Percentiles rank a stretch among this genome's conserved stretches.
phyloP scores from a whole-genome alignment of 441 rosid genomes.

The Aquilaria agallochum region DNA sequence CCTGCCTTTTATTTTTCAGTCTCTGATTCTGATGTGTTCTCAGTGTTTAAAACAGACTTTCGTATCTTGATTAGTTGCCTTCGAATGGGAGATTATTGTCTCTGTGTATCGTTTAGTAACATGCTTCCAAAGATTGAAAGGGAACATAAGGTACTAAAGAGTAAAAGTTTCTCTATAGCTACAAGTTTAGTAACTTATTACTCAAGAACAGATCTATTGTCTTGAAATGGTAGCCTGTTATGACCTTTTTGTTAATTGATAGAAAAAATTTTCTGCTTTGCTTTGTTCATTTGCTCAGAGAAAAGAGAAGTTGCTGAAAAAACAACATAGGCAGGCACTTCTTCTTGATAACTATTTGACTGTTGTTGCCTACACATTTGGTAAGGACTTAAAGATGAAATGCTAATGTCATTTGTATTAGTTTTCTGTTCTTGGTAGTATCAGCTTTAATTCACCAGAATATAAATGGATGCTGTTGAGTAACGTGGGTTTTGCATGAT shows the following conservation, averaged over 20 bases:
- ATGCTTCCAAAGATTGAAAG: conserved; percentile 97
- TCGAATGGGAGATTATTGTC: too few relatives aligned
- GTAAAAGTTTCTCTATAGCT: conserved; percentile 9
- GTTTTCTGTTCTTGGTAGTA: background rate
- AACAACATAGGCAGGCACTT: conserved; percentile 95
- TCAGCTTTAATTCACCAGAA: too few relatives aligned
- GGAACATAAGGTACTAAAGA: conserved; percentile 81
- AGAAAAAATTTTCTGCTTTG: conserved; percentile 7
- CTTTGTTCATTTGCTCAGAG: conserved; percentile 45
- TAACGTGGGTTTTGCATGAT: background rate
- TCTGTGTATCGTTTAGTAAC: conserved; percentile 21
- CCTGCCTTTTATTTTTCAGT: too few relatives aligned
- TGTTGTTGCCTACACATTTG: conserved; percentile 92
- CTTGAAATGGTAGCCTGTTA: background rate
- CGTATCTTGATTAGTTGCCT: too few relatives aligned
- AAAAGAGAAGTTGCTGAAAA: conserved; percentile 90
- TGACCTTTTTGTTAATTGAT: background rate
- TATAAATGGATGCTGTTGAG: background rate
- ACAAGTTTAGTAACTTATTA: background rate
- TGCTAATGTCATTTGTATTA: background rate
- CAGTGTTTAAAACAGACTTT: too few relatives aligned
- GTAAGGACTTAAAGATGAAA: conserved; percentile 35
- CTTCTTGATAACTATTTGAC: conserved; percentile 80
- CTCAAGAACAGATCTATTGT: background rate
- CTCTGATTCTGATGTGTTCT: too few relatives aligned